Percentiles rank a stretch among this genome's conserved stretches.
These are phyloP conservation scores for Euphorbia peplus DNA, from an alignment of 345 rosid genomes.

Conservation along the genomic window DNA sequence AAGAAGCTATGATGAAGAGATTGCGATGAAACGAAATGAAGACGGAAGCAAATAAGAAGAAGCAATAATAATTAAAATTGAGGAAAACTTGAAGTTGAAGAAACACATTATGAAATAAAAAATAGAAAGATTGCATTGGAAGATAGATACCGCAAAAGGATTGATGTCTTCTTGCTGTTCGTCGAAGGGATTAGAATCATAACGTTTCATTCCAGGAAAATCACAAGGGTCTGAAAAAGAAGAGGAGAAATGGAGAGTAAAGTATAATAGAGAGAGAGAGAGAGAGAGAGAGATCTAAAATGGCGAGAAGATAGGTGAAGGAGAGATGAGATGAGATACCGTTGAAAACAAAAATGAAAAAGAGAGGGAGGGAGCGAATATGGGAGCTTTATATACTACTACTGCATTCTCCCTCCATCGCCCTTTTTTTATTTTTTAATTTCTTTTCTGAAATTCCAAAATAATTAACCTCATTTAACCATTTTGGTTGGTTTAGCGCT, in stretches of 20 bases:
- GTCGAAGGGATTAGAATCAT: conserved; percentile 73
- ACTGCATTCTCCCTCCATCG: too few species aligned
- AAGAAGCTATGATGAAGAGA: too few species aligned
- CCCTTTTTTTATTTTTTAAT: too few species aligned
- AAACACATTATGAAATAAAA: neutral
- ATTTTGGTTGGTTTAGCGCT: too few species aligned
- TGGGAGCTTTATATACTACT: conserved; percentile 3
- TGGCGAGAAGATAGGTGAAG: neutral
- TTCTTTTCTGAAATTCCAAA: too few species aligned
- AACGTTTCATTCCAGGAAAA: conserved; percentile 60
- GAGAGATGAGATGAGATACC: neutral
- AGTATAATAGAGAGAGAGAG: neutral
- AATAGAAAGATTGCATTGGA: too few species aligned
- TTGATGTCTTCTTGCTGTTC: conserved; percentile 87
- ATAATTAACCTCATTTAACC: too few species aligned
- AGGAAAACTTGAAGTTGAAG: neutral
- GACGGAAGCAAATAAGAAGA: neutral
- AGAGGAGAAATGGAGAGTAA: neutral
- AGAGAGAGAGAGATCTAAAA: neutral
- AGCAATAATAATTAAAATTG: neutral
- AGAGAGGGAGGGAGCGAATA: neutral
- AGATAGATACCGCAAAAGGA: conserved; percentile 76
- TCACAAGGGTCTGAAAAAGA: conserved; percentile 4
- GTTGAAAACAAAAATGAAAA: neutral
- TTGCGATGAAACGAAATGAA: neutral